A percentile compares a stretch with the other conserved stretches of the same genome.
Conservation (phyloP, 495 filamentous ascomycete species). For the Xylaria bambusicola region DNA sequence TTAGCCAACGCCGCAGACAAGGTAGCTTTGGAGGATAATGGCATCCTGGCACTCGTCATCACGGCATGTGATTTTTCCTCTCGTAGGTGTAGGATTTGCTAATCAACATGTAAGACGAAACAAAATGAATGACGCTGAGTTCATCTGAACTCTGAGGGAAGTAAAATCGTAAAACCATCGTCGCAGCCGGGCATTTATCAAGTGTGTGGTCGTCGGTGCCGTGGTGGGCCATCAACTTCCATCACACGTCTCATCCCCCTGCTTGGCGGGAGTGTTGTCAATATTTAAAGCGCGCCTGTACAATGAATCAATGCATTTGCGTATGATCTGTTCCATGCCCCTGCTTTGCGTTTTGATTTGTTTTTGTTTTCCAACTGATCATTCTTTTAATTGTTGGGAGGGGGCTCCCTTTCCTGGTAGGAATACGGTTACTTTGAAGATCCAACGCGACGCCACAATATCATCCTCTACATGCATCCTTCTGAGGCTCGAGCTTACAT, state of each 20-base stretch:
- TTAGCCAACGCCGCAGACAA: conserved; percentile 90
- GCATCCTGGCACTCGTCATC: conserved; percentile 20
- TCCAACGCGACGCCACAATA: too few species aligned
- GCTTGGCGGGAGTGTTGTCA: conserved; percentile 4
- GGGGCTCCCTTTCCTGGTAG: neutral
- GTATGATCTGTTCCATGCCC: neutral
- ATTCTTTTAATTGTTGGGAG: neutral
- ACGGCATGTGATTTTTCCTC: conserved; percentile 17
- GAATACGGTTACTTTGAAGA: too few species aligned
- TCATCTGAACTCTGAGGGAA: conserved; percentile 5
- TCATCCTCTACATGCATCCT: neutral
- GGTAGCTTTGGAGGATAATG: conserved; percentile 80
- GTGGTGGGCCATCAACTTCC: neutral
- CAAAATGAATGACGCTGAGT: neutral
- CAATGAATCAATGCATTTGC: neutral
- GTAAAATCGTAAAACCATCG: conserved; percentile 5
- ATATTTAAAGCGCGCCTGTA: neutral
- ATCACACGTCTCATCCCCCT: conserved; percentile 13
- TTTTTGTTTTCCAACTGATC: neutral
- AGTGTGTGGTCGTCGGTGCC: neutral
- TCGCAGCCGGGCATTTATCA: neutral
- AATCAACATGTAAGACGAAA: conserved; percentile 12
- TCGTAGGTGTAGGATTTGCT: conserved; percentile 20
- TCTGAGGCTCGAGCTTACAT: neutral
- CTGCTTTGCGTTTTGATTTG: neutral